Evolutionary conservation across 106 monocot genomes (phyloP).

Genomic region (Ottelia alismoides): DNA sequence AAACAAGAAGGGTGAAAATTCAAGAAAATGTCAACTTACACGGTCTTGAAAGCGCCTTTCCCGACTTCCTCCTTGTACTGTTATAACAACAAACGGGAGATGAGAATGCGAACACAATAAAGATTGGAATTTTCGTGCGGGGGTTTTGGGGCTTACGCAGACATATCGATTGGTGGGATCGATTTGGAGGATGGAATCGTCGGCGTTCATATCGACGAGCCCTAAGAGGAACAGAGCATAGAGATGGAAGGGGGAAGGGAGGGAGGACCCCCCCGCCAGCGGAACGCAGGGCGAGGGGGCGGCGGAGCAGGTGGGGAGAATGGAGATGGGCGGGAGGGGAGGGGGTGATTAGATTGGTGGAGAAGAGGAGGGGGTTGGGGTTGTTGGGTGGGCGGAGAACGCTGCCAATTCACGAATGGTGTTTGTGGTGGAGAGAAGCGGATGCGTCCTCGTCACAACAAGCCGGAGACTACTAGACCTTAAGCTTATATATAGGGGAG

Average conservation of each 20-base stretch:
- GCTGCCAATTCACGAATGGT: too few relatives aligned
- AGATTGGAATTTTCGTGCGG: not conserved
- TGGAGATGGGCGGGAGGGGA: too few relatives aligned
- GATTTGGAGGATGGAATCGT: constrained; percentile 30
- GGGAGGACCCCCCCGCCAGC: not conserved
- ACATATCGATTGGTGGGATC: constrained; percentile 43
- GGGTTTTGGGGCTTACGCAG: constrained; percentile 16
- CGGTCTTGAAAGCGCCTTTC: constrained; percentile 67
- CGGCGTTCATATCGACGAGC: too few relatives aligned
- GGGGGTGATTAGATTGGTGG: too few relatives aligned
- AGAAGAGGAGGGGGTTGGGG: too few relatives aligned
- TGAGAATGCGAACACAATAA: constrained; percentile 3
- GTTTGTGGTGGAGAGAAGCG: too few relatives aligned
- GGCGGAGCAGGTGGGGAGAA: not conserved
- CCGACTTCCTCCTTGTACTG: constrained; percentile 66
- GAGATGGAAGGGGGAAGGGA: not conserved
- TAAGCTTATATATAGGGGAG: too few relatives aligned
- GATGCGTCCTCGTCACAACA: too few relatives aligned
- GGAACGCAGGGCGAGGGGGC: not conserved
- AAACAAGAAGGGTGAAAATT: not conserved
- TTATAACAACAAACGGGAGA: constrained; percentile 3
- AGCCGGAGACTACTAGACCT: too few relatives aligned
- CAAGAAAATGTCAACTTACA: constrained; percentile 26
- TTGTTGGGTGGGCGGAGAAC: too few relatives aligned
- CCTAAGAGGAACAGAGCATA: not conserved